phyloP scores from a whole-genome alignment of 2,329 filamentous ascomycete species.

The Fusarium guadeloupense region DNA sequence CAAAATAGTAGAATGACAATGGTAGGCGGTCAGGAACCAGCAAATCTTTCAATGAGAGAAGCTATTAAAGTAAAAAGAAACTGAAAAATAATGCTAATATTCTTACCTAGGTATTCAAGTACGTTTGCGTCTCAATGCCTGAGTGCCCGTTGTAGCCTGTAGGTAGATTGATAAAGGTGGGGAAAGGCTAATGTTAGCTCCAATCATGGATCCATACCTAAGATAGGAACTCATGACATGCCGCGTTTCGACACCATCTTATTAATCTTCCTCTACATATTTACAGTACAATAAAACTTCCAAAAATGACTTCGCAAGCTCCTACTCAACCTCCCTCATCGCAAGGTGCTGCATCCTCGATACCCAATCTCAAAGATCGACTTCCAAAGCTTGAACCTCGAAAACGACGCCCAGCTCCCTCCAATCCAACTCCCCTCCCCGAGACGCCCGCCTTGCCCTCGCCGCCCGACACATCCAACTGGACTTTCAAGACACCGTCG shows the following conservation, averaged over 20 bases:
- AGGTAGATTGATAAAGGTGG: slow-evolving; percentile 11
- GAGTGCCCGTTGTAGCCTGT: too few relatives aligned
- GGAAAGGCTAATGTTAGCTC: slow-evolving; percentile 7
- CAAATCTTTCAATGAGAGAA: too few relatives aligned
- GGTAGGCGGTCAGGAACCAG: background rate
- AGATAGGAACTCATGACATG: slow-evolving; percentile 17
- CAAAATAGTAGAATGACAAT: background rate
- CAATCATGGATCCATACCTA: slow-evolving; percentile 20
- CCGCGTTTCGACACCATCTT: slow-evolving; percentile 3
- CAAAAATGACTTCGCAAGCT: slow-evolving; percentile 38
- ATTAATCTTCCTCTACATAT: slow-evolving; percentile 12
- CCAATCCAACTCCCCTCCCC: slow-evolving; percentile 72
- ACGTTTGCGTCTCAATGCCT: too few relatives aligned
- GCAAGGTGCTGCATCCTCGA: slow-evolving; percentile 31
- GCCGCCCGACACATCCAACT: slow-evolving; percentile 68
- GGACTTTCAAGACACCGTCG: slow-evolving; percentile 72
- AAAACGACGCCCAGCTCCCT: slow-evolving; percentile 59
- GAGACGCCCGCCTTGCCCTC: slow-evolving; percentile 77
- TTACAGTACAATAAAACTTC: slow-evolving; percentile 12
- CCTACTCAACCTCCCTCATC: slow-evolving; percentile 19
- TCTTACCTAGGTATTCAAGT: too few relatives aligned
- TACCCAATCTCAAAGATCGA: slow-evolving; percentile 57
- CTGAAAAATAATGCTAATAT: too few relatives aligned
- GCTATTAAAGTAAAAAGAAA: background rate
- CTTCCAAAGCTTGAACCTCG: slow-evolving; percentile 76